Evolutionary conservation across 768 basidiomycete species (phyloP), one percentile per base, ranked within the genome.

Genomic region (Phaeotremella skinneri): DNA sequence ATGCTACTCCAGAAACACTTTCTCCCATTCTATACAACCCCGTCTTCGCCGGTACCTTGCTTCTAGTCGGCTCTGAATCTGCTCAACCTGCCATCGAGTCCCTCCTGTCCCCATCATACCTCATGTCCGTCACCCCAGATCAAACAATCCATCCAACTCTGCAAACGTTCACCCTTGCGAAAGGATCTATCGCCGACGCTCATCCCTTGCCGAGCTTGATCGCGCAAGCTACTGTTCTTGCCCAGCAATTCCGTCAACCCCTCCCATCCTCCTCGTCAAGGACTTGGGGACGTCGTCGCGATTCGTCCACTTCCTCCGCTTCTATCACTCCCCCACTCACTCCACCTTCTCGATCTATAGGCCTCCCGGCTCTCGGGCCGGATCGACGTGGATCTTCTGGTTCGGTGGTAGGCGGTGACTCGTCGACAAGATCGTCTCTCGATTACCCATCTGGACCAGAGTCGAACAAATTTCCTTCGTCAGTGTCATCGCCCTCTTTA

Each of bases 21-120:
- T 56, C 63, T 21, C 66, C 69, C 1, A 52, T 70, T 7, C 56
- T 70, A 26, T 64, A 62, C 51, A 59, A 67, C 42, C 64, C 66
- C 3, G 31, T 53, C 5, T 70, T 63, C 39, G 27, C 61, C 17
- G 49, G 59, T 21, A 70, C 69, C 7, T 50, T 70, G 6, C 48
- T 70, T 4, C 52, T 70, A 6, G 54, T 70, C 26, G 68, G 60
- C 17, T 57, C 63, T 1, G 25, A 31, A 4, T 26, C 43, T 23
- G 58, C 67, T 25, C 30, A 47, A n/a, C 66, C 62, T 11, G 39
- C 59, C 21, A 60, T 70, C 43, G 57, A 67, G 48, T 59, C 62
- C 27, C 53, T 69, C 9, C 27, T 57, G 0, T 61, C 59, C 2
- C 58, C 64, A 7, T 61, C 59, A 2, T 47, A 67, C 27, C 47